Base-by-base conservation (phyloP, 768 basidiomycete genomes). In the Pisolithus tinctorius region DNA sequence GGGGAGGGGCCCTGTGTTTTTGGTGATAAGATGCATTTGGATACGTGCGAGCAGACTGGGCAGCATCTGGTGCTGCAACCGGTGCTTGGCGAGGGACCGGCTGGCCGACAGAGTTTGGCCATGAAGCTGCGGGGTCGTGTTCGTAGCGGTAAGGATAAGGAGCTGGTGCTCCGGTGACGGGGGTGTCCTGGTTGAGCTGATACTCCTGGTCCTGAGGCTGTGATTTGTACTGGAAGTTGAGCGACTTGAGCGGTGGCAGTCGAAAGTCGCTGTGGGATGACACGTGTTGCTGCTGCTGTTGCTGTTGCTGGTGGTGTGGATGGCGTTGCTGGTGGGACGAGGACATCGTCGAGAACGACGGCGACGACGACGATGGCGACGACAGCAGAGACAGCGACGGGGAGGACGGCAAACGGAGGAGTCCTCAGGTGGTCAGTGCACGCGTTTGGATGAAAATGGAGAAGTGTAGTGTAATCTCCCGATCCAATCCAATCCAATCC, bases 221-320 rank as follows among this genome's bases (percentile, higher is more conserved):
- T 23, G 72, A 56, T 47, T 59, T 63, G 49, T 76, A 79, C 50
- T 64, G 63, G 56, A 88, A 86, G 63, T 85, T 83, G 63, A 88
- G 75, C 62, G 85, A 83, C 70, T 80, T 86, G 64, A 88, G 75
- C 17, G 84, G 84, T 0, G 86, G 86, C 4, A 86, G 76, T 37
- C 83, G 82, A 58, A 81, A 67, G 51, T 75, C 70, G 52, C 68
- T 74, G 60, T 74, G 46, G 25, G 67, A 20, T 20, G 20, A 68
- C 48, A 71, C 65, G 55, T 67, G 71, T 34, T 70, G 60, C 6
- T 70, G 69, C 17, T 68, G 68, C 29, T 70, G 60, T 6, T 70
- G 69, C 20, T 68, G 68, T 26, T 65, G 61, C 4, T 67, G 60
- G 36, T 72, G 60, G 56, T 65, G 61, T 4, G 66, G 59, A 36